Base-by-base conservation (phyloP, 176 grass and related monocot species). In the Phragmites australis region DNA sequence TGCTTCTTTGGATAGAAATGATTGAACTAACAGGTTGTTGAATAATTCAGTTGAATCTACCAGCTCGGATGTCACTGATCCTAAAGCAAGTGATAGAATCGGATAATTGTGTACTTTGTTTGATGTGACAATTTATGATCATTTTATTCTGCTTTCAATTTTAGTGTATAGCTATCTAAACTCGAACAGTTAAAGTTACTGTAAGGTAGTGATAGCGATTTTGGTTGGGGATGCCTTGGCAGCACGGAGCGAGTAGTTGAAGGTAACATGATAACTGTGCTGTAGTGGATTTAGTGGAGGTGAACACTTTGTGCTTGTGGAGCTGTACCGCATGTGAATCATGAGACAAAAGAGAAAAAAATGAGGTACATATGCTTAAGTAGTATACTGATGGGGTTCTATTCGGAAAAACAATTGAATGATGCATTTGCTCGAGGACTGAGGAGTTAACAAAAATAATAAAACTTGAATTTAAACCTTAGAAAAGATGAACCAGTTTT, bases 371-470 rank as follows among this genome's bases (percentile, higher is more conserved):
- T 55, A 54, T 71, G 44, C n/a, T n/a, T n/a, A n/a, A n/a, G n/a
- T n/a, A n/a, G n/a, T n/a, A n/a, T n/a, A n/a, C n/a, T n/a, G 74
- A 81, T 75, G 65, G n/a, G 41, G 85, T 68, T 43, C 37, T 37
- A 50, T 41, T 50, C 18, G 21, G 11, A 16, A 16, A 64, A 63
- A n/a, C 9, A 9, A 74, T 16, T 10, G 40, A 75, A 58, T 17
- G 51, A 19, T 68, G 23, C 3, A 26, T 77, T 3, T 27, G 16
- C 19, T 53, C 3, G 7, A 68, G 1, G n/a, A 68, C 21, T 45
- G 9, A 68, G 16, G 80, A 41, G 16, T 37, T 76, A n/a, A 46
- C 62, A 45, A 23, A 80, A n/a, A 54, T 14, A 57, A 74, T 57
- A 30, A 6, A 68, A 41, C 16, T 22, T 58, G n/a, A n/a, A n/a